Base-by-base conservation (phyloP, 2,329 filamentous ascomycete genomes). In the Pseudocercospora crystallina region DNA sequence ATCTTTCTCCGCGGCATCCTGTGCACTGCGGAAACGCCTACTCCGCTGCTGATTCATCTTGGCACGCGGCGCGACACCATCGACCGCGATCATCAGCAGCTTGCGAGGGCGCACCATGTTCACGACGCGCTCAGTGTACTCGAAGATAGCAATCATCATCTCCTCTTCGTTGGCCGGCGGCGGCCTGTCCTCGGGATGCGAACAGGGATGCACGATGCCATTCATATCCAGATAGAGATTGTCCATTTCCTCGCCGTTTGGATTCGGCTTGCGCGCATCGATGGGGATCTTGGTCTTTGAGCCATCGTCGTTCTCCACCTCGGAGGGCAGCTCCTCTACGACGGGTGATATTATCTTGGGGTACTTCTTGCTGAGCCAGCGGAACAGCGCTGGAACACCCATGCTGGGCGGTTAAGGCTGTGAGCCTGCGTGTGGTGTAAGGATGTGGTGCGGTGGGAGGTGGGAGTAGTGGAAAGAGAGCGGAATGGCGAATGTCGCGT, bases 1-100 rank as follows among this genome's bases (percentile, higher is more conserved):
- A 66, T 95, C 90, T 69, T 96, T 96, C 69, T 97, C 90, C 66
- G 90, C 85, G 12, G 94, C 94, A 69, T 99, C 94, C 69, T 92
- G 90, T 2, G 91, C 94, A 15, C 92, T 88, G 56, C 94, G 86
- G 74, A 99, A 99, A 65, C 94, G 89, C 71, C 94, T 84, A 36
- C 94, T 95, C 56, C 94, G 89, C 74, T 99, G 94, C 70, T 99
- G 95, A 70, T 99, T 99, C 94, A 99, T 99, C 74, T 99, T 99
- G 52, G 95, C 95, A 70, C 94, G 87, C 40, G 94, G 95, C 4
- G 94, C 94, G 58, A 99, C 94, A 69, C 94, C 94, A 74, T 99
- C 94, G 69, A 99, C 91, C 65, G 94, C 94, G 67, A 99, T 96
- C 88, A 97, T 94, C 49, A 99, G 81, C 42, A 99, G 76, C 74